These are phyloP conservation scores for Bruguiera sexangula DNA, from an alignment of 345 rosid genomes.

Conservation along the genomic window DNA sequence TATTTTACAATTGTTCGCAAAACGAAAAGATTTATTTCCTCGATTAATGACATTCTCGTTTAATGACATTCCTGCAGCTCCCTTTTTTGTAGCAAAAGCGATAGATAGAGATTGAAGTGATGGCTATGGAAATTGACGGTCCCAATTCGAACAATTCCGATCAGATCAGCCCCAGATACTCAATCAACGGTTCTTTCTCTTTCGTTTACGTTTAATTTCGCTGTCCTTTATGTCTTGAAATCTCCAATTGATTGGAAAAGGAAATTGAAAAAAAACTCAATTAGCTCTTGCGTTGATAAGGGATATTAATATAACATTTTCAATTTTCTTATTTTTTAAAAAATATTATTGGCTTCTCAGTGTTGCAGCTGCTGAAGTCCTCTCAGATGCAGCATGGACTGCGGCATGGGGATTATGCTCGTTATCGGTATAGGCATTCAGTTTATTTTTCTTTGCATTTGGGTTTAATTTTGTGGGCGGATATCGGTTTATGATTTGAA, in stretches of 20 bases:
- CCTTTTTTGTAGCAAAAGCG: slow-evolving; percentile 12
- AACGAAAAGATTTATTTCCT: not conserved
- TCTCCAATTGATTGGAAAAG: not conserved
- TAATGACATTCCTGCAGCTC: not conserved
- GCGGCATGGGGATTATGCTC: slow-evolving; percentile 92
- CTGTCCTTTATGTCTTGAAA: too few relatives aligned
- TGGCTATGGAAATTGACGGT: slow-evolving; percentile 75
- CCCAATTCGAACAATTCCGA: slow-evolving; percentile 45
- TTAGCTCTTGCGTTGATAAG: not conserved
- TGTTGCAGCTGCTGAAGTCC: slow-evolving; percentile 80
- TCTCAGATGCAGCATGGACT: slow-evolving; percentile 98
- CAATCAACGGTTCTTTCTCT: slow-evolving; percentile 57
- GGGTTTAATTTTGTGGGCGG: too few relatives aligned
- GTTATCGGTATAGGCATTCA: slow-evolving; percentile 54
- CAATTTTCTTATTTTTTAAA: not conserved
- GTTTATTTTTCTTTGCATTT: too few relatives aligned
- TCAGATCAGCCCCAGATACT: slow-evolving; percentile 63
- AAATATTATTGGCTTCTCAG: slow-evolving; percentile 31
- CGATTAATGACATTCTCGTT: not conserved
- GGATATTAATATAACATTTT: not conserved
- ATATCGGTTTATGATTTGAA: too few relatives aligned
- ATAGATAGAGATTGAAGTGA: slow-evolving; percentile 15
- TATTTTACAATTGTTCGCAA: too few relatives aligned
- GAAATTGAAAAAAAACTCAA: not conserved
- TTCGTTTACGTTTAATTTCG: not conserved